Evolutionary conservation across 2,329 filamentous ascomycete genomes (phyloP).

Genomic region (Ceratocystis papillata): DNA sequence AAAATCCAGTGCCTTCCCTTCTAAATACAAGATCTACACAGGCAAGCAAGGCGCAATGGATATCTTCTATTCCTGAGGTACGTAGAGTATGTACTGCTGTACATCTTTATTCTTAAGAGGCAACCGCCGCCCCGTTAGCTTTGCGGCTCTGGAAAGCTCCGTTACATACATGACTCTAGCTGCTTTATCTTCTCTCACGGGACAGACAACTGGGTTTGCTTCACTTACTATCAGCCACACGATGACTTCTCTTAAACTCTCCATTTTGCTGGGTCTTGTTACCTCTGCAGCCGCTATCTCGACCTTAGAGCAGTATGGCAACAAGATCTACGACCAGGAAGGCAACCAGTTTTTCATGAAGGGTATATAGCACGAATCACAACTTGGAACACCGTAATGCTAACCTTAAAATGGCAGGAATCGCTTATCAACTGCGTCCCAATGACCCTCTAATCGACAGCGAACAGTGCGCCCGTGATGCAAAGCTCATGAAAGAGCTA

Average conservation of each 20-base stretch:
- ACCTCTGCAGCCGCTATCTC: constrained; percentile 35
- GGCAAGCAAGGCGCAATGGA: background rate
- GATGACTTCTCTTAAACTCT: background rate
- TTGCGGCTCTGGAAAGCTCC: background rate
- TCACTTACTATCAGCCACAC: background rate
- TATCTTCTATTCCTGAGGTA: background rate
- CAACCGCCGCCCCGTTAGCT: background rate
- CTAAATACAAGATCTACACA: background rate
- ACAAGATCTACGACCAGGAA: constrained; percentile 76
- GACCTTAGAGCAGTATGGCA: constrained; percentile 49
- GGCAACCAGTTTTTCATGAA: constrained; percentile 78
- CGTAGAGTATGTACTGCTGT: background rate
- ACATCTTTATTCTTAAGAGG: background rate
- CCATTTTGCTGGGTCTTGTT: constrained; percentile 25
- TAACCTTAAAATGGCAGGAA: constrained; percentile 39
- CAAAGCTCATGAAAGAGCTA: constrained; percentile 63
- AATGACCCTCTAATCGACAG: constrained; percentile 66
- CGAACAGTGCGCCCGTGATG: constrained; percentile 67
- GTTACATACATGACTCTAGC: background rate
- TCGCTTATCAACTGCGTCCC: constrained; percentile 53
- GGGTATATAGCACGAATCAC: constrained; percentile 40
- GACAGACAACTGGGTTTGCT: background rate
- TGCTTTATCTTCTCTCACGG: background rate
- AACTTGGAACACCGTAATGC: constrained; percentile 15
- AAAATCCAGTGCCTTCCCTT: constrained; percentile 9